A percentile compares a stretch with the other conserved stretches of the same genome.
These are phyloP conservation scores for Galeopsis tetrahit DNA, from an alignment of 257 asterid genomes.

Conservation along the genomic window DNA sequence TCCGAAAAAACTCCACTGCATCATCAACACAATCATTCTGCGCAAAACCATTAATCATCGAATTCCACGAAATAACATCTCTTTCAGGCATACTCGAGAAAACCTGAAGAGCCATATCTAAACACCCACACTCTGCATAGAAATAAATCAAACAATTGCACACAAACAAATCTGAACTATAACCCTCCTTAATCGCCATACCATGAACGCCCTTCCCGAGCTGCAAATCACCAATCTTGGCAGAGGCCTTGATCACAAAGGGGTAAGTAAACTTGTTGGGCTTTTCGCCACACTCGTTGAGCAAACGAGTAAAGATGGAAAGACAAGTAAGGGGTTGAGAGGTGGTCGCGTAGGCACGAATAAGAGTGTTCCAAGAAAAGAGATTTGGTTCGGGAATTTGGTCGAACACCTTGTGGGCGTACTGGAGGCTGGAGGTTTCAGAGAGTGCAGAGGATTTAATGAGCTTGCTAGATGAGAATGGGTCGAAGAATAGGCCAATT, in stretches of 20 bases:
- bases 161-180: slow-evolving; percentile 60
- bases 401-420: slow-evolving; percentile 77
- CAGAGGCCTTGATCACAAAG: slow-evolving; percentile 74
- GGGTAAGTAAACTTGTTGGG: slow-evolving; percentile 83
- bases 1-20: slow-evolving; percentile 54
- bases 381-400: slow-evolving; percentile 78
- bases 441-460: slow-evolving; percentile 56
- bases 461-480: slow-evolving; percentile 76
- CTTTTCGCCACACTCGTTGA: slow-evolving; percentile 44
- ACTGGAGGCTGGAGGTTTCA: slow-evolving; percentile 55
- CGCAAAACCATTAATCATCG: slow-evolving; percentile 72
- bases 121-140: slow-evolving; percentile 63
- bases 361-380: slow-evolving; percentile 73
- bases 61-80: slow-evolving; percentile 88
- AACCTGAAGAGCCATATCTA: slow-evolving; percentile 57
- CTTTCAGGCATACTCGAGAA: slow-evolving; percentile 56
- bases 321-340: slow-evolving; percentile 46
- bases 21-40: slow-evolving; percentile 51
- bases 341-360: slow-evolving; percentile 66
- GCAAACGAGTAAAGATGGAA: slow-evolving; percentile 49
- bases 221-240: slow-evolving; percentile 48
- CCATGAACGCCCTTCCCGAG: slow-evolving; percentile 77
- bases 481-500: slow-evolving; percentile 63
- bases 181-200: slow-evolving; percentile 65
- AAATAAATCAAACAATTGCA: slow-evolving; percentile 67